A percentile compares a stretch with the other conserved stretches of the same genome.
Conservation (phyloP, 2,329 filamentous ascomycete genomes). For the Zymoseptoria passerinii region DNA sequence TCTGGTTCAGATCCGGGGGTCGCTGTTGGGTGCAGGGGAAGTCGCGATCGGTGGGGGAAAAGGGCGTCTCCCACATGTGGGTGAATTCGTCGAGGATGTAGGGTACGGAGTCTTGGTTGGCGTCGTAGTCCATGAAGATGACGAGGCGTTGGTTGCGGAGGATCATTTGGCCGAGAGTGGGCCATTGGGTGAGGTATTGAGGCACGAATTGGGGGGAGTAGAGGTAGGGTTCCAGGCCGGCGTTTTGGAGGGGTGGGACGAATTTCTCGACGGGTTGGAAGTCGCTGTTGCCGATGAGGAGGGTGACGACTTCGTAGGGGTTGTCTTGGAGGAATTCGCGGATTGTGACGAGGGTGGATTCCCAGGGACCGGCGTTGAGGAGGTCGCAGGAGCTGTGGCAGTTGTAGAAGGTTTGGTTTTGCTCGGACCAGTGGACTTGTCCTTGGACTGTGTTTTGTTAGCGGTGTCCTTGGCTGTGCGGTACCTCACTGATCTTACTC, state of each 20-base stretch:
- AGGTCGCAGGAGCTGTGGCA: constrained; percentile 81
- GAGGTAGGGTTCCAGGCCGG: constrained; percentile 63
- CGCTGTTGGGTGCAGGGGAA: constrained; percentile 77
- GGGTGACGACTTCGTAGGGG: constrained; percentile 80
- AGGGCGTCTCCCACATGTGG: constrained; percentile 86
- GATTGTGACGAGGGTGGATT: constrained; percentile 62
- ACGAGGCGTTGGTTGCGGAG: constrained; percentile 57
- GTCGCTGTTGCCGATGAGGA: constrained; percentile 78
- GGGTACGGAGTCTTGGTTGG: constrained; percentile 67
- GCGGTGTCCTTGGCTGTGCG: not conserved
- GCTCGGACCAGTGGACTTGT: constrained; percentile 43
- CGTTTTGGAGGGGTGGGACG: constrained; percentile 57
- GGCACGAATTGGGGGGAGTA: constrained; percentile 65
- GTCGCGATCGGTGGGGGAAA: constrained; percentile 57
- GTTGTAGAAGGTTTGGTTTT: constrained; percentile 57
- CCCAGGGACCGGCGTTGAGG: constrained; percentile 70
- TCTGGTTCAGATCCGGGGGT: constrained; percentile 55
- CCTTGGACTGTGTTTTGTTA: constrained; percentile 45
- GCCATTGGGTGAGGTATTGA: constrained; percentile 71
- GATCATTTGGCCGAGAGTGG: constrained; percentile 71
- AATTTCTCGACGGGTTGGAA: constrained; percentile 60
- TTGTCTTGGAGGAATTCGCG: constrained; percentile 64
- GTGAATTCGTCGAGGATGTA: constrained; percentile 84
- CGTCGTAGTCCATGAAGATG: constrained; percentile 77
- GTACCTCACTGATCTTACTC: constrained; percentile 49